Percentiles rank a stretch among this genome's conserved stretches.
These are phyloP conservation scores for Gloeophyllum trabeum DNA, from an alignment of 768 basidiomycete species.

Conservation along the genomic window DNA sequence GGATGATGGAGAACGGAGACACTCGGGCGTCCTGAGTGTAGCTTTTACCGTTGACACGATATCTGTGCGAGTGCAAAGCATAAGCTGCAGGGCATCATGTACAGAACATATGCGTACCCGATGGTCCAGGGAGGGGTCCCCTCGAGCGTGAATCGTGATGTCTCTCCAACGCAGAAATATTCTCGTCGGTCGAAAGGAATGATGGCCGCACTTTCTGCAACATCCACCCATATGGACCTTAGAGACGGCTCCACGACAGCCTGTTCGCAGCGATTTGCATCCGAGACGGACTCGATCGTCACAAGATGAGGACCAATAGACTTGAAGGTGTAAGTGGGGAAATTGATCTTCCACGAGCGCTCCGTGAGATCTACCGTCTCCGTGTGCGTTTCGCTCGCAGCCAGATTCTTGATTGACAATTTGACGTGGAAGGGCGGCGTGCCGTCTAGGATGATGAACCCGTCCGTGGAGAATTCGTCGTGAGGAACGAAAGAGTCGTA, in stretches of 20 bases:
- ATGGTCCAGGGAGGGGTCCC: conserved; percentile 91
- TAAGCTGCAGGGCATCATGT: conserved; percentile 1
- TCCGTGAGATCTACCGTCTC: conserved; percentile 38
- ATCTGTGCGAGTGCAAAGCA: conserved; percentile 33
- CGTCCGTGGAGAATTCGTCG: conserved; percentile 42
- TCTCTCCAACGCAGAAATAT: conserved; percentile 87
- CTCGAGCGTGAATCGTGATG: conserved; percentile 85
- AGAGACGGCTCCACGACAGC: conserved; percentile 48
- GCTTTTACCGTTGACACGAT: conserved; percentile 67
- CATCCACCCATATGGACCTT: conserved; percentile 73
- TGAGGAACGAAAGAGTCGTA: conserved; percentile 52
- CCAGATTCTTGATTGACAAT: conserved; percentile 67
- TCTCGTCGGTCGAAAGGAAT: conserved; percentile 68
- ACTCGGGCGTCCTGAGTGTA: conserved; percentile 64
- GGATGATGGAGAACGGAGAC: conserved; percentile 78
- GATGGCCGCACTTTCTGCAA: conserved; percentile 94
- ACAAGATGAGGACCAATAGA: conserved; percentile 78
- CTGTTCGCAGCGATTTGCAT: conserved; percentile 77
- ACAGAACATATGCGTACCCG: conserved; percentile 35
- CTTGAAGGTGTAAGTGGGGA: conserved; percentile 60
- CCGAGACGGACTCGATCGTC: conserved; percentile 65
- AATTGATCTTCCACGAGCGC: conserved; percentile 58
- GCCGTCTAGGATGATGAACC: conserved; percentile 63
- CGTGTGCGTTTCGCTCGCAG: conserved; percentile 50
- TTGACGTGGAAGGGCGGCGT: conserved; percentile 77